Conservation (phyloP, 176 grass and related monocot species). For the Bonia amplexicaulis region DNA sequence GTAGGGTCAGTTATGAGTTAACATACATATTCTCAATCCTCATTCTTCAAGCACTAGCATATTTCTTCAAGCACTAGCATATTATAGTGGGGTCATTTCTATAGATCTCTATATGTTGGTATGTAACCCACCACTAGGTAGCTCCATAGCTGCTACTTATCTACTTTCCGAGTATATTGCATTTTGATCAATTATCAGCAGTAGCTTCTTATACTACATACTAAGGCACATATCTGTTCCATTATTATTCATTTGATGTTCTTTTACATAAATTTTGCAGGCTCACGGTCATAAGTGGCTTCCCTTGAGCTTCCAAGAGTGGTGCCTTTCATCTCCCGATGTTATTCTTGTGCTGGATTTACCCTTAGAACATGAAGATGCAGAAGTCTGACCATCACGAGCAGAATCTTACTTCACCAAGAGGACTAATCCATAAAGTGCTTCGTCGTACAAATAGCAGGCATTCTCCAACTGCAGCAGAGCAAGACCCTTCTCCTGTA, state of each 20-base stretch:
- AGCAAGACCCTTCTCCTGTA: constrained; percentile 69
- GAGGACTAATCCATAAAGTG: constrained; percentile 67
- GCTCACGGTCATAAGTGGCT: background rate
- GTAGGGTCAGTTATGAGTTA: background rate
- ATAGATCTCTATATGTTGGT: background rate
- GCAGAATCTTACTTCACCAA: constrained; percentile 64
- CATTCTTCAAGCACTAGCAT: background rate
- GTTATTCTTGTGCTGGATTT: constrained; percentile 33
- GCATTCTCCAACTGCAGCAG: constrained; percentile 51
- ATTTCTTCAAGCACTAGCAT: background rate
- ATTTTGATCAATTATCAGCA: background rate
- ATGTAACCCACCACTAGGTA: background rate
- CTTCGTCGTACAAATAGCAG: constrained; percentile 64
- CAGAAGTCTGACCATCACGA: constrained; percentile 72
- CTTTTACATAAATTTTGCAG: constrained; percentile 29
- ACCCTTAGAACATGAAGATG: constrained; percentile 54
- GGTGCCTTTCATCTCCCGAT: constrained; percentile 17
- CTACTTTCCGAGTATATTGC: background rate
- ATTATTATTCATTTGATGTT: constrained; percentile 19
- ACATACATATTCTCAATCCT: background rate
- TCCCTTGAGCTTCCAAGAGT: constrained; percentile 24
- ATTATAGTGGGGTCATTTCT: background rate
- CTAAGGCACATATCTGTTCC: background rate
- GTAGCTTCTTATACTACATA: background rate
- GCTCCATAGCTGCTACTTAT: background rate